Base-by-base conservation (phyloP, 192 early-diverging fungal species). In the Geranomyces variabilis region DNA sequence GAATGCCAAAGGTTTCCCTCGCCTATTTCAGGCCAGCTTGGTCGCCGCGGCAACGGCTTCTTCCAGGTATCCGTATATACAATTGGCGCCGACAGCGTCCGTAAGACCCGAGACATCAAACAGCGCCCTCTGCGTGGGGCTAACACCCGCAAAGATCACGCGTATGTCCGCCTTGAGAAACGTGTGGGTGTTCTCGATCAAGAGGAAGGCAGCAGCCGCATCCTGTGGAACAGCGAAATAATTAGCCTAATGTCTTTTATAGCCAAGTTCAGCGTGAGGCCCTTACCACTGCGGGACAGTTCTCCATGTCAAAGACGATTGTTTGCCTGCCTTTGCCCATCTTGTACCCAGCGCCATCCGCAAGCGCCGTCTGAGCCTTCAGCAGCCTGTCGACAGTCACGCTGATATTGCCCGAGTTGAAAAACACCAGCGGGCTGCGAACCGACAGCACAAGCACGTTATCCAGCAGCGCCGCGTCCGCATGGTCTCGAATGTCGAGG, bases 361-460 rank as follows among this genome's bases (percentile, higher is more conserved):
- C 67, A n/a, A 68, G 24, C 21, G 49, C 28, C 64, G 43, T 45
- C 47, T 79, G 77, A 1, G 69, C 77, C 14, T 69, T 36, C 41
- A 80, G 59, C 8, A 83, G 66, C 19, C 49, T 14, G 17, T 78
- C 77, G 44, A 83, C 67, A 21, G 62, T 70, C 21, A 80, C 73
- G 9, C 71, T 63, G 59, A 79, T 53, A 22, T 69, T 73, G 1
- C 68, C 77, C 17, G 77, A 77, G 63, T 83, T 83, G 69, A 74
- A 83, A 62, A 80, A 83, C 30, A 74, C 33, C 15, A 83, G 58
- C 17, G 81, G 71, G 4, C 70, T 74, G 19, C 73, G 48, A 19
- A 83, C 62, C 15, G 69, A 17, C 0, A 83, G n/a, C 3, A 76
- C 57, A 1, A 80, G 19, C 7, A 79, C 63, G 13, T 68, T 68